Percentiles rank a stretch among this genome's conserved stretches.
Evolutionary conservation across 1,284 basidiomycete species (phyloP).

Genomic region (Vanrija pseudolonga): DNA sequence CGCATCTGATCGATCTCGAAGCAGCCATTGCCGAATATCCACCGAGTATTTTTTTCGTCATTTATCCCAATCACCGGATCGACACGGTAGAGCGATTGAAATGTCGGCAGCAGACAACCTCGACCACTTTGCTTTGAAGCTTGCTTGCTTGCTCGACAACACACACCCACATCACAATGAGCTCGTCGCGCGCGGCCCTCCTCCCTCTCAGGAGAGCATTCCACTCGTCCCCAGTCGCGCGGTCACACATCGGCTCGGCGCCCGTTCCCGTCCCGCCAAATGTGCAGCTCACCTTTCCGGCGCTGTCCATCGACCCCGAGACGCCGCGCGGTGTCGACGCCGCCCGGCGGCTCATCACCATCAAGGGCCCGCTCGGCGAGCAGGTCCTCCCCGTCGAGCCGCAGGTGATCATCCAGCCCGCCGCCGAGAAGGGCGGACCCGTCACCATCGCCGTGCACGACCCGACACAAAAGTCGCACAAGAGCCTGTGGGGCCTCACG

Average conservation of each 20-base stretch:
- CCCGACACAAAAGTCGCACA: conserved; percentile 67
- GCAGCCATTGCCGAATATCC: neutral
- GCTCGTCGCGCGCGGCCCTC: conserved; percentile 5
- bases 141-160: neutral
- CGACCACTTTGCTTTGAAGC: neutral
- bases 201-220: conserved; percentile 20
- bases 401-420: conserved; percentile 54
- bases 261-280: conserved; percentile 68
- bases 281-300: conserved; percentile 56
- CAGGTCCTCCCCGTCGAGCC: conserved; percentile 65
- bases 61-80: neutral
- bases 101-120: neutral
- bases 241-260: conserved; percentile 69
- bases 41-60: neutral
- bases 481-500: conserved; percentile 89
- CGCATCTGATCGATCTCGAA: neutral
- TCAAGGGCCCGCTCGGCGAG: conserved; percentile 72
- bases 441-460: conserved; percentile 64
- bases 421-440: conserved; percentile 10
- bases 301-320: conserved; percentile 29
- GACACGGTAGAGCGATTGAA: neutral
- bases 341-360: conserved; percentile 37
- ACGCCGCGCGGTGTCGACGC: conserved; percentile 20
- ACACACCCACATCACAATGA: conserved; percentile 4
- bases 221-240: conserved; percentile 21